A percentile compares a stretch with the other conserved stretches of the same genome.
Conservation (phyloP, 1,139 yeast genomes). For the Saccharomyces uvarum region DNA sequence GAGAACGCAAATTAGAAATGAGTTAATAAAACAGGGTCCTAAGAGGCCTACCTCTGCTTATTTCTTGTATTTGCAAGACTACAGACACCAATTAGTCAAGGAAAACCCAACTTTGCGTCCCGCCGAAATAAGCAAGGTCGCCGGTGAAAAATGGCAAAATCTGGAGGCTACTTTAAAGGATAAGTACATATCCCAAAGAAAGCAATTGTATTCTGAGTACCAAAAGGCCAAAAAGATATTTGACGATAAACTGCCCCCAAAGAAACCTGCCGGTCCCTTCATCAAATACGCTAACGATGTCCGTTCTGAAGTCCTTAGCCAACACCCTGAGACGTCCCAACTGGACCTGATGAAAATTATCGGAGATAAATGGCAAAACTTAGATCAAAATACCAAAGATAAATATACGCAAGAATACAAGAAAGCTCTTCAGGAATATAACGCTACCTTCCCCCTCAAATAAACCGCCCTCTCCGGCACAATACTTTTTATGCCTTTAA, state of each 20-base stretch:
- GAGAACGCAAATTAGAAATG: conserved; percentile 7
- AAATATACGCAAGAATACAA: conserved; percentile 18
- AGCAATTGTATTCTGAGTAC: conserved; percentile 10
- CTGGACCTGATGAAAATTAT: conserved; percentile 18
- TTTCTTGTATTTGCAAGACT: conserved; percentile 15
- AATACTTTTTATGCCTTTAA: background rate
- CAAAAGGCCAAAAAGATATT: conserved; percentile 6
- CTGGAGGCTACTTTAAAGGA: conserved; percentile 21
- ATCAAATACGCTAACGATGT: conserved; percentile 17
- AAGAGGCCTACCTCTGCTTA: conserved; percentile 28
- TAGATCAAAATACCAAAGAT: conserved; percentile 13
- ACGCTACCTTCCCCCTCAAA: background rate
- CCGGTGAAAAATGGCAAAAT: conserved; percentile 27
- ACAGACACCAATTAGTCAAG: conserved; percentile 13
- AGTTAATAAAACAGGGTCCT: conserved; percentile 21
- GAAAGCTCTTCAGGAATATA: conserved; percentile 10
- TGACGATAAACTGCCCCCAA: conserved; percentile 21
- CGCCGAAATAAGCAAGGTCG: conserved; percentile 18
- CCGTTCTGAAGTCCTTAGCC: conserved; percentile 12
- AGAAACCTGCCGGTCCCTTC: conserved; percentile 26
- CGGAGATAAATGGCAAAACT: conserved; percentile 21
- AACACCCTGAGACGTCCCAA: conserved; percentile 18
- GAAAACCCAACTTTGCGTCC: conserved; percentile 19
- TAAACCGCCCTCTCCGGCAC: background rate
- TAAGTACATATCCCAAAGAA: conserved; percentile 10